phyloP scores from a whole-genome alignment of 768 basidiomycete genomes.

The Termitomyces sp. region DNA sequence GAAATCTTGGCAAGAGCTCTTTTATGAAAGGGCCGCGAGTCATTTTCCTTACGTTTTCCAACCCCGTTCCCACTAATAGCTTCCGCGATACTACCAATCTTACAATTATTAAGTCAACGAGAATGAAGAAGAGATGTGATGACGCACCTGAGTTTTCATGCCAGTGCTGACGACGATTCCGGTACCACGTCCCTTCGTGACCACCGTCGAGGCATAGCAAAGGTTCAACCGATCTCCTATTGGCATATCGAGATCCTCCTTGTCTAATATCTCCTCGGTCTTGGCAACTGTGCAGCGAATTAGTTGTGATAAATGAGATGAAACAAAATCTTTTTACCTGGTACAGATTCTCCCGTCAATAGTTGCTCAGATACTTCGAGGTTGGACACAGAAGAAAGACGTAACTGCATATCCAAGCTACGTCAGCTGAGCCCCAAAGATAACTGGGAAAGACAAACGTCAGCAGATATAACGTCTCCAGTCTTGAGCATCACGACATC shows the following conservation, averaged over 20 bases:
- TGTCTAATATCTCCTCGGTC: constrained; percentile 23
- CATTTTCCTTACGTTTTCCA: constrained; percentile 5
- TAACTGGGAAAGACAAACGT: constrained; percentile 21
- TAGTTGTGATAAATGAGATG: background rate
- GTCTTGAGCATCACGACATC: constrained; percentile 33
- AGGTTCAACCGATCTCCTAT: constrained; percentile 39
- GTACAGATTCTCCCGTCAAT: constrained; percentile 47
- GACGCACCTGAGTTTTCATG: constrained; percentile 45
- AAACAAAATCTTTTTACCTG: constrained; percentile 20
- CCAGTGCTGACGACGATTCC: constrained; percentile 43
- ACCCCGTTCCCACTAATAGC: constrained; percentile 25
- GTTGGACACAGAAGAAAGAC: constrained; percentile 39
- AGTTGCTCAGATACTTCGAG: constrained; percentile 46
- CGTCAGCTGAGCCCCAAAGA: background rate
- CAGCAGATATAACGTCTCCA: constrained; percentile 39
- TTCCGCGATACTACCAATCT: constrained; percentile 21
- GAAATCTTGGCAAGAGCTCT: constrained; percentile 18
- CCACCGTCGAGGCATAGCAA: constrained; percentile 36
- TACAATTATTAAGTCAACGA: background rate
- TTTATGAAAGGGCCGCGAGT: constrained; percentile 18
- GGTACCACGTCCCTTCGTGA: constrained; percentile 42
- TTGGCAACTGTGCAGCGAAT: constrained; percentile 27
- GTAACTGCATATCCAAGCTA: constrained; percentile 18
- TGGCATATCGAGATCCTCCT: constrained; percentile 26
- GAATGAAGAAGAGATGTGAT: constrained; percentile 2